phyloP scores from a whole-genome alignment of 2,329 filamentous ascomycete genomes.

The Sarocladium kiliense region DNA sequence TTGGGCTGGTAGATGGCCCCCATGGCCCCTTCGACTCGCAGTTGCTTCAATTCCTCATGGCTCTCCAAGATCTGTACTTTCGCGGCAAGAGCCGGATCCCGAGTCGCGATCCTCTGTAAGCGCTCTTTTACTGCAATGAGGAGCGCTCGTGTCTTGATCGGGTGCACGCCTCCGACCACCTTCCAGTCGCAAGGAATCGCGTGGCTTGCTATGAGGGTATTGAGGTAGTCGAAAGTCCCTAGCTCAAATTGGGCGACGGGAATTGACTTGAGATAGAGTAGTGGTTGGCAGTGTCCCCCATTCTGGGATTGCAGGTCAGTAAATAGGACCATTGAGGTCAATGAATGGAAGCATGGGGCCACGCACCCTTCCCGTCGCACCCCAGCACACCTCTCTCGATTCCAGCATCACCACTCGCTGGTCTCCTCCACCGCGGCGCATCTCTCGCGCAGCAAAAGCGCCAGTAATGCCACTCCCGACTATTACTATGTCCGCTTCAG shows the following conservation, averaged over 20 bases:
- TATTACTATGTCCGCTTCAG: conserved; percentile 61
- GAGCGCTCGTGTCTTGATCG: conserved; percentile 51
- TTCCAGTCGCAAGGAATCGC: conserved; percentile 67
- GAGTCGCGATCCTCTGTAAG: conserved; percentile 43
- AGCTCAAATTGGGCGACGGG: conserved; percentile 68
- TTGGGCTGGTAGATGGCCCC: conserved; percentile 61
- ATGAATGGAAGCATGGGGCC: not conserved
- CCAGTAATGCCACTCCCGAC: conserved; percentile 75
- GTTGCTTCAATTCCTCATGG: conserved; percentile 36
- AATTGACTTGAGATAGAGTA: conserved; percentile 55
- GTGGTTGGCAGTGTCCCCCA: conserved; percentile 70
- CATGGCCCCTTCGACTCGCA: conserved; percentile 48
- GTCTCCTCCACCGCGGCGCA: conserved; percentile 45
- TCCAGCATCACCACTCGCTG: conserved; percentile 65
- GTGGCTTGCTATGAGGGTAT: conserved; percentile 49
- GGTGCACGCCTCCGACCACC: conserved; percentile 57
- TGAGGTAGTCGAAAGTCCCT: conserved; percentile 58
- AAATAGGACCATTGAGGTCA: too few species aligned
- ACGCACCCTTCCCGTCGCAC: conserved; percentile 69
- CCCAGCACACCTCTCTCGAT: conserved; percentile 75
- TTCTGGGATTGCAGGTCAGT: conserved; percentile 36
- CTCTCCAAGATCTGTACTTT: conserved; percentile 36
- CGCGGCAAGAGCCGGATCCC: conserved; percentile 52
- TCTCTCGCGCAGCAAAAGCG: conserved; percentile 61
- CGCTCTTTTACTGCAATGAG: conserved; percentile 46